Evolutionary conservation across 179 eudicot genomes (phyloP).

Genomic region (Nepenthes alata): DNA sequence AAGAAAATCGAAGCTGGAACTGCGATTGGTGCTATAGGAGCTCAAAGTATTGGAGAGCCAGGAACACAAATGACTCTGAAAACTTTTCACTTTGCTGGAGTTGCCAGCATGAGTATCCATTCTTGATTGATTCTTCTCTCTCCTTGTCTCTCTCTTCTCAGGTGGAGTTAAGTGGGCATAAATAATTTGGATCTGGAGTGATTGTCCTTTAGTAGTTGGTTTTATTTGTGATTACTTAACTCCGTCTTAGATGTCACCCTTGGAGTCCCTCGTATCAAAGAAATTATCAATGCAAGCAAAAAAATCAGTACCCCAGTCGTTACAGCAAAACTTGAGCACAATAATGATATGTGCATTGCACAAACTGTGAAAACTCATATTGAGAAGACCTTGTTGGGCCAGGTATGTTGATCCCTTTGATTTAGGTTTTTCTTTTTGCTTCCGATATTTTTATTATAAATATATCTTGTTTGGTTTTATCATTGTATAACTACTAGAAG

Average conservation of each 20-base stretch:
- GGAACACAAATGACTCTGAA: constrained; percentile 98
- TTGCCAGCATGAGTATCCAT: constrained; percentile 99
- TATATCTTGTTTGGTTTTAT: background rate
- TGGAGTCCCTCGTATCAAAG: constrained; percentile 97
- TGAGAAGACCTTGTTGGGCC: constrained; percentile 69
- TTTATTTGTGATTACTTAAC: constrained; percentile 27
- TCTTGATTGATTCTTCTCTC: background rate
- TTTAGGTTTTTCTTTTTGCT: background rate
- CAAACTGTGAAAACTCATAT: constrained; percentile 53
- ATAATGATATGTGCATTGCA: constrained; percentile 29
- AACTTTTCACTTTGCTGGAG: constrained; percentile 99
- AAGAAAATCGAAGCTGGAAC: constrained; percentile 86
- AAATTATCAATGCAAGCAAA: constrained; percentile 79
- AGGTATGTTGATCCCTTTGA: constrained; percentile 31
- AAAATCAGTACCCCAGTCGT: constrained; percentile 85
- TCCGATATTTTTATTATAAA: background rate
- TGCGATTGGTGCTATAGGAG: constrained; percentile 95
- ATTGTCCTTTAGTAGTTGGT: constrained; percentile 2
- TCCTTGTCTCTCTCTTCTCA: background rate
- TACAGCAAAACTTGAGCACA: constrained; percentile 43
- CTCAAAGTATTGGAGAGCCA: constrained; percentile 99
- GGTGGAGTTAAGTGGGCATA: background rate
- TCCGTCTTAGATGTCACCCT: constrained; percentile 70
- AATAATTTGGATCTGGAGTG: background rate
- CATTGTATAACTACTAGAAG: background rate